These are phyloP conservation scores for Sanghuangporus baumii DNA, from an alignment of 1,284 basidiomycete species.

Conservation along the genomic window DNA sequence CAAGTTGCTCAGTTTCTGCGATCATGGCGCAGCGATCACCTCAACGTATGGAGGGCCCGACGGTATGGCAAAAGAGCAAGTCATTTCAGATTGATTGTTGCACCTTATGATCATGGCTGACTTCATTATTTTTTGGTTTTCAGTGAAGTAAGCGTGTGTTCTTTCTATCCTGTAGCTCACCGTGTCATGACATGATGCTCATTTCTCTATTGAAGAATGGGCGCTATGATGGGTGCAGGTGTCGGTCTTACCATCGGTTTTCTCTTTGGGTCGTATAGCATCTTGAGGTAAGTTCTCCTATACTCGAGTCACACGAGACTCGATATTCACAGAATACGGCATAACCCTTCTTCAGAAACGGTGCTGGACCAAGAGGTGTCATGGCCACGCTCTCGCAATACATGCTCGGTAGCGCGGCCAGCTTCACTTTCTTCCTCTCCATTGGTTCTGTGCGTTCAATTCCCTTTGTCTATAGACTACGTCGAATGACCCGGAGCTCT, in stretches of 20 bases:
- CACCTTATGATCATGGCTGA: not conserved
- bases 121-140: conserved; percentile 4
- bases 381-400: conserved; percentile 89
- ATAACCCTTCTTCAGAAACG: conserved; percentile 47
- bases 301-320: conserved; percentile 21
- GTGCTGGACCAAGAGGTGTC: conserved; percentile 81
- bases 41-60: conserved; percentile 43
- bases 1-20: conserved; percentile 12
- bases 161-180: not conserved
- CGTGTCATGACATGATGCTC: not conserved
- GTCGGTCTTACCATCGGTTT: conserved; percentile 96
- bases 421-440: conserved; percentile 80
- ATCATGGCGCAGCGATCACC: conserved; percentile 42
- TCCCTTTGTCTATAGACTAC: not conserved
- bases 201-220: conserved; percentile 61
- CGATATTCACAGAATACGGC: not conserved
- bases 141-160: conserved; percentile 13
- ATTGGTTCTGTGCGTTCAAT: conserved; percentile 65
- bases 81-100: conserved; percentile 17
- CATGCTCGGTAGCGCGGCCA: conserved; percentile 88
- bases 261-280: conserved; percentile 88
- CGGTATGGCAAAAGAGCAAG: conserved; percentile 73
- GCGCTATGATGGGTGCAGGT: conserved; percentile 86
- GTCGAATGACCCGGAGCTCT: not conserved
- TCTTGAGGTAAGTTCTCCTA: conserved; percentile 56